Evolutionary conservation across 257 asterid genomes (phyloP).

Genomic region (Petunia secreta): DNA sequence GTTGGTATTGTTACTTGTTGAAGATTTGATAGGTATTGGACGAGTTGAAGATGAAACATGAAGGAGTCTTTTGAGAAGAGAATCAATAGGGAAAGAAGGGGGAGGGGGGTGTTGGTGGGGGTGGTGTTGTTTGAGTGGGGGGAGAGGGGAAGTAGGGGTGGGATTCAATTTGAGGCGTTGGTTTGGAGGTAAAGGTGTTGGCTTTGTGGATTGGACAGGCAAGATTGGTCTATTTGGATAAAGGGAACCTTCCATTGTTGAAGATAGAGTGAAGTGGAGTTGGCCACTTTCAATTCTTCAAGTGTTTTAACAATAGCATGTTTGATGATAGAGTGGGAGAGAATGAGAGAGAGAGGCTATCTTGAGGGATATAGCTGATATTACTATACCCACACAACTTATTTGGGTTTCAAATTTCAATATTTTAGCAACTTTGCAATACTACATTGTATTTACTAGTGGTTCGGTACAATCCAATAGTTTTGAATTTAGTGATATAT

Average conservation of each 20-base stretch:
- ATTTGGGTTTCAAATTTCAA: not conserved
- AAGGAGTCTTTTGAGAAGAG: constrained; percentile 80
- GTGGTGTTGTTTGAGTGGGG: constrained; percentile 56
- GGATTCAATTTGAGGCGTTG: constrained; percentile 52
- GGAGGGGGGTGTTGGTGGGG: constrained; percentile 42
- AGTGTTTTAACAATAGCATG: not conserved
- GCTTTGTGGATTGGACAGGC: constrained; percentile 65
- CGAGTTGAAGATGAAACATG: constrained; percentile 50
- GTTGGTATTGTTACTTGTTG: constrained; percentile 30
- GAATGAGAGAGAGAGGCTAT: not conserved
- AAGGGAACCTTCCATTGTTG: constrained; percentile 78
- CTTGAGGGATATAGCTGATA: not conserved
- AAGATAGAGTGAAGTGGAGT: not conserved
- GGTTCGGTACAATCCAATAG: too few species aligned
- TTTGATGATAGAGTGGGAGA: not conserved
- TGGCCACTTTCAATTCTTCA: not conserved
- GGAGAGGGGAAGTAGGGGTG: constrained; percentile 61
- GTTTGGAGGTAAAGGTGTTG: constrained; percentile 50
- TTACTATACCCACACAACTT: constrained; percentile 15
- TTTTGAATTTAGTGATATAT: too few species aligned
- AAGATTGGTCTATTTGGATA: constrained; percentile 73
- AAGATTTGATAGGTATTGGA: constrained; percentile 42
- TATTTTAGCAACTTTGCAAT: not conserved
- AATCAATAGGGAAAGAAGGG: constrained; percentile 64
- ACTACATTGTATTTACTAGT: too few species aligned